Percentiles rank a stretch among this genome's conserved stretches.
phyloP scores from a whole-genome alignment of 2,329 filamentous ascomycete genomes.

The Penicillium capsulatum region DNA sequence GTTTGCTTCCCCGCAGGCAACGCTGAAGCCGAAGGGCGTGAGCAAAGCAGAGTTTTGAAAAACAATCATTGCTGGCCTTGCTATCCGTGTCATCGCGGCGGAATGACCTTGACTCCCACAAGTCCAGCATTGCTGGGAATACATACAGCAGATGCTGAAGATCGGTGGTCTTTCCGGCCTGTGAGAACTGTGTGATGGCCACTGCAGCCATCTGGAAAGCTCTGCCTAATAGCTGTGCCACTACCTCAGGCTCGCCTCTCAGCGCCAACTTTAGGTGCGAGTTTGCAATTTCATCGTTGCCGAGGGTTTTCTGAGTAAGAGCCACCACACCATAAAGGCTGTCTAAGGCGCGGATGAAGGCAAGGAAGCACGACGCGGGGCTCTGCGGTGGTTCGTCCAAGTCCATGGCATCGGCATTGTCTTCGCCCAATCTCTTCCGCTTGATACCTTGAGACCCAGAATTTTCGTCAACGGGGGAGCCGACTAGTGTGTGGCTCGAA shows the following conservation, averaged over 20 bases:
- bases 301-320: slow-evolving; percentile 25
- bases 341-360: slow-evolving; percentile 34
- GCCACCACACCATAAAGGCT: slow-evolving; percentile 33
- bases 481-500: slow-evolving; percentile 31
- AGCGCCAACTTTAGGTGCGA: slow-evolving; percentile 41
- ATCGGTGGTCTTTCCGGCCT: slow-evolving; percentile 29
- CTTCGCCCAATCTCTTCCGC: slow-evolving; percentile 34
- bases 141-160: slow-evolving; percentile 35
- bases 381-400: slow-evolving; percentile 30
- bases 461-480: no score
- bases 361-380: slow-evolving; percentile 30
- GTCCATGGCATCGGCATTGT: slow-evolving; percentile 28
- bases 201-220: slow-evolving; percentile 33
- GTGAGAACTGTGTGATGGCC: slow-evolving; percentile 28
- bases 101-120: slow-evolving; percentile 39
- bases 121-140: slow-evolving; percentile 31
- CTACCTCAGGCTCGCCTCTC: slow-evolving; percentile 32
- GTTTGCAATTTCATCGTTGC: slow-evolving; percentile 30
- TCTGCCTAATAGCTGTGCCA: slow-evolving; percentile 35
- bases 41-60: slow-evolving; percentile 33
- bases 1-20: slow-evolving; percentile 24
- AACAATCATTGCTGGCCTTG: slow-evolving; percentile 34
- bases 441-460: slow-evolving; percentile 32
- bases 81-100: slow-evolving; percentile 32
- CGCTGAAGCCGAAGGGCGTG: slow-evolving; percentile 34